Conservation (phyloP, 495 filamentous ascomycete species). For the Evernia prunastri region DNA sequence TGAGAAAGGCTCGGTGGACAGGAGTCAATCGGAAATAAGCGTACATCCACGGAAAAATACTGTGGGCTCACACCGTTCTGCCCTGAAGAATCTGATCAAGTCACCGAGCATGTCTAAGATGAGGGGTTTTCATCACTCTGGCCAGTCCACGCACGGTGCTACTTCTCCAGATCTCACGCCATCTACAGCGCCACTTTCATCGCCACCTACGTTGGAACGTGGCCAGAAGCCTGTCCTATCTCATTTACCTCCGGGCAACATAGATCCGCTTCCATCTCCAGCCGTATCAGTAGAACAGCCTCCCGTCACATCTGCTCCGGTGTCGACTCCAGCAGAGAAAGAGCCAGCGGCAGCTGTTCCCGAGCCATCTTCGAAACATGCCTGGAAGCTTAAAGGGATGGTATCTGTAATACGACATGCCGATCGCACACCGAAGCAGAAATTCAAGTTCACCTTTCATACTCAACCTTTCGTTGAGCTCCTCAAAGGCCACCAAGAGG, state of each 20-base stretch:
- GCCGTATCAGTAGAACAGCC: conserved; percentile 15
- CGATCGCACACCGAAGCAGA: conserved; percentile 95
- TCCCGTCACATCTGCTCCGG: conserved; percentile 10
- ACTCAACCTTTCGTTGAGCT: conserved; percentile 92
- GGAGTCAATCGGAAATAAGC: conserved; percentile 31
- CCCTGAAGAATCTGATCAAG: conserved; percentile 52
- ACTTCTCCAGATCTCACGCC: conserved; percentile 40
- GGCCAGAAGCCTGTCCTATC: conserved; percentile 18
- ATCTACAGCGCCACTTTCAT: conserved; percentile 41
- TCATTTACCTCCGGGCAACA: conserved; percentile 6
- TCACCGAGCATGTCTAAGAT: conserved; percentile 61
- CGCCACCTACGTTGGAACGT: conserved; percentile 44
- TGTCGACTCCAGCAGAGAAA: conserved; percentile 25
- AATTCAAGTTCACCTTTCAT: conserved; percentile 99
- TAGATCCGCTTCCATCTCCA: conserved; percentile 22
- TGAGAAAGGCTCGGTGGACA: conserved; percentile 17
- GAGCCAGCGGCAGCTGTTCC: conserved; percentile 43
- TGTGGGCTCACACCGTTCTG: conserved; percentile 33
- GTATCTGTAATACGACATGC: conserved; percentile 94
- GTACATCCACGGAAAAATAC: conserved; percentile 35
- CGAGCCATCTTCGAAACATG: conserved; percentile 84
- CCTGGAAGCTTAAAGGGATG: conserved; percentile 98
- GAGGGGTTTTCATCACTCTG: conserved; percentile 39
- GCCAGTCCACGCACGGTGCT: conserved; percentile 34
- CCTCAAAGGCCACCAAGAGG: conserved; percentile 89